Evolutionary conservation across 2,329 filamentous ascomycete species (phyloP).

Genomic region (Rutstroemia sp.): DNA sequence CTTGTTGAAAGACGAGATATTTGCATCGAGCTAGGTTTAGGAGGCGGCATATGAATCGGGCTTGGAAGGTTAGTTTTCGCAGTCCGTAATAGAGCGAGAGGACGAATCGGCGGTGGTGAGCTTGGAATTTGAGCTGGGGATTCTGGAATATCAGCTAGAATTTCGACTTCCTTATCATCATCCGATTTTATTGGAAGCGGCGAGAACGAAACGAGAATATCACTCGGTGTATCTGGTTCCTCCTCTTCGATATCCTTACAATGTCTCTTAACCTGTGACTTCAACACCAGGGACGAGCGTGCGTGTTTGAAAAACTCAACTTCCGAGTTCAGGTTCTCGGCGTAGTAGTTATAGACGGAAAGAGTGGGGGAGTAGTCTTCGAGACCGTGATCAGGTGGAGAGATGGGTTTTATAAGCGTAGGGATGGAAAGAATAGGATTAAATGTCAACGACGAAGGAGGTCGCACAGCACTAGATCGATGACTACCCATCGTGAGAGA

Average conservation of each 20-base stretch:
- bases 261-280: conserved; percentile 12
- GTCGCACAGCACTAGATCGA: conserved; percentile 8
- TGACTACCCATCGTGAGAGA: conserved; percentile 4
- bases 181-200: neutral
- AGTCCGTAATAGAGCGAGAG: neutral
- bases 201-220: conserved; percentile 1
- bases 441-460: conserved; percentile 20
- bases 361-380: conserved; percentile 17
- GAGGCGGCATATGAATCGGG: neutral
- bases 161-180: neutral
- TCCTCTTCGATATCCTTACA: conserved; percentile 12
- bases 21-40: neutral
- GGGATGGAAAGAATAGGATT: conserved; percentile 16
- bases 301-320: conserved; percentile 18
- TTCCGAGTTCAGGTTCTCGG: conserved; percentile 13
- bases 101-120: neutral
- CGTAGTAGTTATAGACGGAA: conserved; percentile 20
- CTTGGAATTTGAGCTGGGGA: neutral
- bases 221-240: conserved; percentile 1
- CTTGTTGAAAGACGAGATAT: neutral
- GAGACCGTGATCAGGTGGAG: conserved; percentile 1
- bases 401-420: neutral
- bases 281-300: conserved; percentile 5
- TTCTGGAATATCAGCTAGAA: neutral
- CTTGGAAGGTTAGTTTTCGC: too few species aligned